Evolutionary conservation across 441 rosid species (phyloP).

Genomic region (Syzygium syzygioides): DNA sequence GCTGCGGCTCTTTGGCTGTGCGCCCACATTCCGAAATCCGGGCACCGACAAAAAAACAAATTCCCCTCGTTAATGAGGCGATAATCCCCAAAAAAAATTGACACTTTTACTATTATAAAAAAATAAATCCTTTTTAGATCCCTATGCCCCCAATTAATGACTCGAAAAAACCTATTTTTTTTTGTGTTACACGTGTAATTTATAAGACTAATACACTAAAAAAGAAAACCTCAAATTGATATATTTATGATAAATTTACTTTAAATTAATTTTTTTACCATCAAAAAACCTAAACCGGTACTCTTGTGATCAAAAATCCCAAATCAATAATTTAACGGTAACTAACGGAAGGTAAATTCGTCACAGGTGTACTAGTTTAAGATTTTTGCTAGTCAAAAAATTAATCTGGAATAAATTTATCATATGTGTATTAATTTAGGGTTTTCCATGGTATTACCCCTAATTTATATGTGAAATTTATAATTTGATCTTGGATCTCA

Average conservation of each 20-base stretch:
- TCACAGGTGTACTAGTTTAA: too few species aligned
- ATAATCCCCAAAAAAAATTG: not conserved
- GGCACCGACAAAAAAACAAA: not conserved
- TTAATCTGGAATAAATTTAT: accelerated
- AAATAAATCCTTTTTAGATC: not conserved
- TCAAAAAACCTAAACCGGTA: too few species aligned
- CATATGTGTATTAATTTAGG: too few species aligned
- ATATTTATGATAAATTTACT: too few species aligned
- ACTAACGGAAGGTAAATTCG: too few species aligned
- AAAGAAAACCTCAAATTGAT: too few species aligned
- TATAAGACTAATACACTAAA: too few species aligned
- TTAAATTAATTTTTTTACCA: too few species aligned
- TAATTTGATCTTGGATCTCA: not conserved
- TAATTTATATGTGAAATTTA: not conserved
- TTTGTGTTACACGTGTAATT: accelerated
- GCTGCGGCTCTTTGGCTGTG: not conserved
- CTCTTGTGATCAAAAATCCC: too few species aligned
- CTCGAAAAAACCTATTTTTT: not conserved
- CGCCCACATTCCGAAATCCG: not conserved
- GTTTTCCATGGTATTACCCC: too few species aligned
- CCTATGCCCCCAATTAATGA: not conserved
- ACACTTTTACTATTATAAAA: not conserved
- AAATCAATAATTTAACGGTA: too few species aligned
- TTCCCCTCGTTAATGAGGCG: not conserved
- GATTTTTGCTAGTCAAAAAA: too few species aligned